Conservation (phyloP, 2,329 filamentous ascomycete genomes). For the Fusarium kyushuense region DNA sequence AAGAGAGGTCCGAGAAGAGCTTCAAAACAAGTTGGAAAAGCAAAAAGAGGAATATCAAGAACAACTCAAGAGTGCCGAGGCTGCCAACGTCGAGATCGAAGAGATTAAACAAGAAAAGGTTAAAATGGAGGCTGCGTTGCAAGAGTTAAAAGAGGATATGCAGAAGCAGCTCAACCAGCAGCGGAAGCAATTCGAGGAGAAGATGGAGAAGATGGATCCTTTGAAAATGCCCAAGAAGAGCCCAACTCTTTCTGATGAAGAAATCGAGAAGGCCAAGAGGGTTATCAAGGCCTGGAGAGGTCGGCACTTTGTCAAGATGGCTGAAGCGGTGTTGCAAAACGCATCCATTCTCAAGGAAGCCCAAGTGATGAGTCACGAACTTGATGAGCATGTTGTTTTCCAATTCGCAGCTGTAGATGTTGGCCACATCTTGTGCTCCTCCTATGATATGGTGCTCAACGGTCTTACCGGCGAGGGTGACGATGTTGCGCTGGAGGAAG, state of each 20-base stretch:
- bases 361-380: constrained; percentile 96
- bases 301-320: constrained; percentile 92
- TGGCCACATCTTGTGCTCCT: constrained; percentile 89
- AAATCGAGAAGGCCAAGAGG: constrained; percentile 76
- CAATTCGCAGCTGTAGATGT: constrained; percentile 93
- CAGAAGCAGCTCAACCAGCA: constrained; percentile 86
- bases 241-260: constrained; percentile 75
- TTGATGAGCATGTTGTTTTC: constrained; percentile 92
- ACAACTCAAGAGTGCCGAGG: constrained; percentile 80
- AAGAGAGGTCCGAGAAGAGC: constrained; percentile 80
- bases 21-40: constrained; percentile 84
- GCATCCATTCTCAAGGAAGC: constrained; percentile 92
- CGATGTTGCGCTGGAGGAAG: constrained; percentile 82
- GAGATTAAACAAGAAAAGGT: constrained; percentile 85
- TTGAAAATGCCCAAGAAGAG: constrained; percentile 71
- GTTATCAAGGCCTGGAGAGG: constrained; percentile 82
- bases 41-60: constrained; percentile 87
- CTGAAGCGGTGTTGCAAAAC: constrained; percentile 89
- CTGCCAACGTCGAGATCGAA: constrained; percentile 81
- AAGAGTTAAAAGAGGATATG: constrained; percentile 86
- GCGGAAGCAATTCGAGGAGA: constrained; percentile 84
- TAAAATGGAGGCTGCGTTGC: constrained; percentile 85
- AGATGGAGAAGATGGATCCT: constrained; percentile 80
- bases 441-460: constrained; percentile 96
- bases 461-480: constrained; percentile 87